Percentiles rank a stretch among this genome's conserved stretches.
Evolutionary conservation across 441 rosid species (phyloP).

Genomic region (Pelargonium cotyledonis): DNA sequence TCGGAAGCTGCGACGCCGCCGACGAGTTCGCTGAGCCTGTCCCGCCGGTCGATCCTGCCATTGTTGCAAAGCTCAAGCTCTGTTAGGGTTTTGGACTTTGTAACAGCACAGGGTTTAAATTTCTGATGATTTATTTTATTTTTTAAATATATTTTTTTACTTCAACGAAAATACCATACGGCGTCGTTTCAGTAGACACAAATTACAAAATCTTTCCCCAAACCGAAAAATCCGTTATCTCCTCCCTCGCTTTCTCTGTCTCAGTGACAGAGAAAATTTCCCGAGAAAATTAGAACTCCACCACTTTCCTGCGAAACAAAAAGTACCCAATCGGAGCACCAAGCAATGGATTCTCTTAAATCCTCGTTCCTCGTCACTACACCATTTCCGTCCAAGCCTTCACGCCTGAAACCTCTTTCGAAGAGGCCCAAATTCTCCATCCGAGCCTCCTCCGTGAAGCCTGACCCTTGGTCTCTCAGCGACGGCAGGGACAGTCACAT

Average conservation of each 20-base stretch:
- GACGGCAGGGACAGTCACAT: constrained; percentile 45
- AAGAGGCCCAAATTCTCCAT: constrained; percentile 22
- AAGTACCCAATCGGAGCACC: neutral
- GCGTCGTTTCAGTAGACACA: neutral
- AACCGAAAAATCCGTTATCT: neutral
- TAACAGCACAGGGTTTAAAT: too few species aligned
- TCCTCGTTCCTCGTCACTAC: constrained; percentile 37
- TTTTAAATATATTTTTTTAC: too few species aligned
- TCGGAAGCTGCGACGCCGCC: constrained; percentile 30
- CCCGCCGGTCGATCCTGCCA: too few species aligned
- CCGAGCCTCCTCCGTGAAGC: constrained; percentile 34
- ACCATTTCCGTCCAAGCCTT: constrained; percentile 21
- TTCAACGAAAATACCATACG: neutral
- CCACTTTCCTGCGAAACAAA: constrained; percentile 5
- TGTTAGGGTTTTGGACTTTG: too few species aligned
- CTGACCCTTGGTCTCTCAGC: constrained; percentile 85
- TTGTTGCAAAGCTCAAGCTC: too few species aligned
- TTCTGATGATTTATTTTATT: too few species aligned
- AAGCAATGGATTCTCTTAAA: constrained; percentile 18
- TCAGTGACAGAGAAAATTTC: constrained; percentile 3
- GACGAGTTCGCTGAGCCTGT: constrained; percentile 26
- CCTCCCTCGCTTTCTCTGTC: neutral
- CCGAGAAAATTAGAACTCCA: neutral
- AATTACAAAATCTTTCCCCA: neutral
- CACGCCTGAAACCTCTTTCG: constrained; percentile 21